Evolutionary conservation across 768 basidiomycete species (phyloP).

Genomic region (Mycena alexandri): DNA sequence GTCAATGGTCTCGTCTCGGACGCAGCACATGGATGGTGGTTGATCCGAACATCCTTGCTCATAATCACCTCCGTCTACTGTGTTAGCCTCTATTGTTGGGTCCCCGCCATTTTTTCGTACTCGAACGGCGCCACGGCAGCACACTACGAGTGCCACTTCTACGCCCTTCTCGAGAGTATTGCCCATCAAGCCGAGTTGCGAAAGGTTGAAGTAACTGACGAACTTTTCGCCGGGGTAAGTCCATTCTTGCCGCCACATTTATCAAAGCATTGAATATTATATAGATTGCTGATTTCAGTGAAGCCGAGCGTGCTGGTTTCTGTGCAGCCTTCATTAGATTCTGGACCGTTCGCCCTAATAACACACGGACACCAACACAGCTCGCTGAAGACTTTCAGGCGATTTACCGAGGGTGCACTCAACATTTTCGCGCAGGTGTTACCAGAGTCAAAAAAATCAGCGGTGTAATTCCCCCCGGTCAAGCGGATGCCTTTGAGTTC

Average conservation of each 20-base stretch:
- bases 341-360: neutral
- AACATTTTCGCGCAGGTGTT: slow-evolving; percentile 14
- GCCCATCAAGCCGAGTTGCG: too few relatives aligned
- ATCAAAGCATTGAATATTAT: neutral
- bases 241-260: neutral
- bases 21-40: too few relatives aligned
- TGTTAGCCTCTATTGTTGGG: neutral
- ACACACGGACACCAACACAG: neutral
- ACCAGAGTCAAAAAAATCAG: slow-evolving; percentile 15
- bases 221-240: neutral
- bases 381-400: neutral
- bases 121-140: neutral
- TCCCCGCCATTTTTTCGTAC: slow-evolving; percentile 5
- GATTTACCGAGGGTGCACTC: neutral
- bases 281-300: too few relatives aligned
- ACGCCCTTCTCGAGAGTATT: neutral
- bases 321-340: neutral
- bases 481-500: neutral
- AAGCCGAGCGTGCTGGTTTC: neutral
- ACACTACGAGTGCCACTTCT: slow-evolving; percentile 8
- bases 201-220: neutral
- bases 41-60: too few relatives aligned
- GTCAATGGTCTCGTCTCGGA: too few relatives aligned
- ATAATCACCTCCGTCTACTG: too few relatives aligned
- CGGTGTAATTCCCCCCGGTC: neutral